A percentile compares a stretch with the other conserved stretches of the same genome.
Evolutionary conservation across 495 filamentous ascomycete species (phyloP).

Genomic region (Sphaerosporella brunnea): DNA sequence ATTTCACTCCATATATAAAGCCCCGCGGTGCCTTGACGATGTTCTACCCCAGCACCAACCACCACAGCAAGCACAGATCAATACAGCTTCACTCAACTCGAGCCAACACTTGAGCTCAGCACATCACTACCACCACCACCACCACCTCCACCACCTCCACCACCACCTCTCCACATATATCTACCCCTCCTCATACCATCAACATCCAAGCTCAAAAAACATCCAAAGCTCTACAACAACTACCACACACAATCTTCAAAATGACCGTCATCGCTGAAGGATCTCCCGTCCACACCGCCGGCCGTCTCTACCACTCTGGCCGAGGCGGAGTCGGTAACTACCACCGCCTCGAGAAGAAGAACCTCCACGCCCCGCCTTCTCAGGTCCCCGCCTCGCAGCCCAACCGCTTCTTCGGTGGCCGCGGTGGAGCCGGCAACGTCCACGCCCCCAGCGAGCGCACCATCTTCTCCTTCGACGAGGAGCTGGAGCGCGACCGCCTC

Average conservation of each 20-base stretch:
- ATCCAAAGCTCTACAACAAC: not conserved
- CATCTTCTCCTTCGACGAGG: conserved; percentile 83
- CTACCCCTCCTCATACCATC: no score
- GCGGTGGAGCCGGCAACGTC: conserved; percentile 82
- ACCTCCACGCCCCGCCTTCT: conserved; percentile 29
- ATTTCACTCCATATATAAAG: not conserved
- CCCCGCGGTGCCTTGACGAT: not conserved
- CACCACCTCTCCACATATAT: not conserved
- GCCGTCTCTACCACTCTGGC: conserved; percentile 41
- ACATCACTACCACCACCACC: not conserved
- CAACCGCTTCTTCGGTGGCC: conserved; percentile 52
- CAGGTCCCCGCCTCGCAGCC: conserved; percentile 24
- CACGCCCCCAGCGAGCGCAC: conserved; percentile 45
- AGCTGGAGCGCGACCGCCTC: conserved; percentile 44
- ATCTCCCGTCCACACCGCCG: conserved; percentile 16
- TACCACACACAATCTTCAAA: conserved; percentile 8
- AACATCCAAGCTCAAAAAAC: no score
- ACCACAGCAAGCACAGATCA: not conserved
- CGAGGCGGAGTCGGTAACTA: conserved; percentile 82
- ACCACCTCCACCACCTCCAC: not conserved
- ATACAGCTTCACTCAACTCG: not conserved
- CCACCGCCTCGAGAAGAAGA: conserved; percentile 49
- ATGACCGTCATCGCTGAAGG: conserved; percentile 25
- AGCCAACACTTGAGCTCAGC: not conserved
- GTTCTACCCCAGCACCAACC: not conserved